These are phyloP conservation scores for Saccharomyces pastorianus DNA, from an alignment of 1,139 yeast species.

Conservation along the genomic window DNA sequence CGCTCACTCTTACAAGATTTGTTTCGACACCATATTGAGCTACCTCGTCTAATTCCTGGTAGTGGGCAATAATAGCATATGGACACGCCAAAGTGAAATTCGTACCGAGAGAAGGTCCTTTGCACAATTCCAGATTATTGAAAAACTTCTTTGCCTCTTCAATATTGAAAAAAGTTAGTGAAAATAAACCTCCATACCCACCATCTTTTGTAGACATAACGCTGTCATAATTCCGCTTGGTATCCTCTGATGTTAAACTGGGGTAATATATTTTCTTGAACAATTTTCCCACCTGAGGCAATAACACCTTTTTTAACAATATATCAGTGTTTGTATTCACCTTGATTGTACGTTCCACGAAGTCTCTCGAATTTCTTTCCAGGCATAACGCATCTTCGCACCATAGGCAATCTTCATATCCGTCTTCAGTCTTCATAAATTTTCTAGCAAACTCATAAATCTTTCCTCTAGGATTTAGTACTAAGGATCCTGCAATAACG, in stretches of 20 bases:
- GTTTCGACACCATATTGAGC: constrained; percentile 81
- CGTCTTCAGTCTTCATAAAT: constrained; percentile 39
- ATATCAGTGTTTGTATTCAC: constrained; percentile 60
- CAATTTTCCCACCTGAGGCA: constrained; percentile 35
- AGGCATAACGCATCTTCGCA: constrained; percentile 87
- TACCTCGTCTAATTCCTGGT: constrained; percentile 73
- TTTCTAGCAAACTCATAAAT: constrained; percentile 46
- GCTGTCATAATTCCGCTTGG: constrained; percentile 60
- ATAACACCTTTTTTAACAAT: constrained; percentile 41
- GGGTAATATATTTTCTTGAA: constrained; percentile 71
- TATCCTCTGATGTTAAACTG: constrained; percentile 37
- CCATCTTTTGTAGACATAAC: constrained; percentile 57
- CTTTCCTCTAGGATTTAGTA: constrained; percentile 60
- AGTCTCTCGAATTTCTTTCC: constrained; percentile 90
- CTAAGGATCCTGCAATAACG: constrained; percentile 91
- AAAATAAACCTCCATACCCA: constrained; percentile 89
- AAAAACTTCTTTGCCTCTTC: constrained; percentile 65
- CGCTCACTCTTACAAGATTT: constrained; percentile 71
- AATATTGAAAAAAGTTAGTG: constrained; percentile 63
- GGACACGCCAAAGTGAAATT: constrained; percentile 91
- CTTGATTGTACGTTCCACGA: constrained; percentile 55
- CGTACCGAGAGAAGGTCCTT: constrained; percentile 93
- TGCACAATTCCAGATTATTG: constrained; percentile 67
- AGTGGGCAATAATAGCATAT: constrained; percentile 62
- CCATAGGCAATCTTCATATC: constrained; percentile 73